These are phyloP conservation scores for Myxozyma lipomycoides DNA, from an alignment of 805 yeast species.

Conservation along the genomic window DNA sequence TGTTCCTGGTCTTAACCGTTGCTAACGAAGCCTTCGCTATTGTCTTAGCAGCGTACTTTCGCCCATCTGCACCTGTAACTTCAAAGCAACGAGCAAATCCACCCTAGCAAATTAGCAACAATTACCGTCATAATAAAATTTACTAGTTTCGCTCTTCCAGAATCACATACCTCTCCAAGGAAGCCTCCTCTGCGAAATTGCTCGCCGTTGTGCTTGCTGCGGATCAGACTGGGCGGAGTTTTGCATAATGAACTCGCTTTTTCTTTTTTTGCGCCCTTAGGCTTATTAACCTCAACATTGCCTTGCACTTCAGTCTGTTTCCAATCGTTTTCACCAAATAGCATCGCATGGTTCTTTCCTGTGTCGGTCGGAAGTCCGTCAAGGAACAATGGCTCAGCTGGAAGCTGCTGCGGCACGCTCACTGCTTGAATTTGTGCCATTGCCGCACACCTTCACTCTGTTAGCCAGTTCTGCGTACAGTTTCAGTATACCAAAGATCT, in stretches of 20 bases:
- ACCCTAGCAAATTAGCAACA: conserved; percentile 44
- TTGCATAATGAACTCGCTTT: conserved; percentile 86
- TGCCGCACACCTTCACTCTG: not conserved
- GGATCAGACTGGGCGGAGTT: conserved; percentile 92
- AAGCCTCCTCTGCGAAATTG: conserved; percentile 87
- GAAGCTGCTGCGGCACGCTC: not conserved
- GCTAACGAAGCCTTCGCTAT: conserved; percentile 94
- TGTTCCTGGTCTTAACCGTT: conserved; percentile 79
- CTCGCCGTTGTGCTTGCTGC: conserved; percentile 71
- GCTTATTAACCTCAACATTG: conserved; percentile 42
- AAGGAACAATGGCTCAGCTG: conserved; percentile 4
- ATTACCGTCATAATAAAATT: not conserved
- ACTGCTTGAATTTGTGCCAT: not conserved
- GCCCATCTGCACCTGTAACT: conserved; percentile 85
- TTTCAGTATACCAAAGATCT: too few species aligned
- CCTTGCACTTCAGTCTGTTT: not conserved
- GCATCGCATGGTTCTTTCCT: too few species aligned
- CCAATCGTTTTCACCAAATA: not conserved
- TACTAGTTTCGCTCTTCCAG: not conserved
- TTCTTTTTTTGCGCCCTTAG: conserved; percentile 51
- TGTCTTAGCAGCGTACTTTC: conserved; percentile 91
- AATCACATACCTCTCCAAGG: conserved; percentile 71
- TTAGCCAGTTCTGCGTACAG: not conserved
- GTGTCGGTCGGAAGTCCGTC: not conserved
- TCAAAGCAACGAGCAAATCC: conserved; percentile 99